These are phyloP conservation scores for Phytophthora macrochlamydospora DNA, from an alignment of 352 stramenopile genomes.

Conservation along the genomic window DNA sequence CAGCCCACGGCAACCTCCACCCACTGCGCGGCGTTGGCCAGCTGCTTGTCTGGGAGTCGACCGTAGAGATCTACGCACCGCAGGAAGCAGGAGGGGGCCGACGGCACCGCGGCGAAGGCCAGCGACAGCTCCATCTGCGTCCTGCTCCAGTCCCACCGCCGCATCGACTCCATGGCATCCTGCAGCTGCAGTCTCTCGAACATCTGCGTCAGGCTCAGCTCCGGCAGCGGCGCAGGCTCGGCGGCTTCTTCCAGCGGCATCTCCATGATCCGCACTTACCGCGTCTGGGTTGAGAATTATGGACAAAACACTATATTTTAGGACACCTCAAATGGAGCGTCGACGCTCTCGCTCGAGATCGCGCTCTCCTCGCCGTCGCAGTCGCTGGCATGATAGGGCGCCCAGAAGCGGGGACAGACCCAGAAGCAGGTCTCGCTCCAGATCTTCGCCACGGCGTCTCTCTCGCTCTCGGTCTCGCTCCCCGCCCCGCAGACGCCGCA, in stretches of 20 bases:
- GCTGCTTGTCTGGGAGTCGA: constrained; percentile 27
- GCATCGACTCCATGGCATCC: constrained; percentile 38
- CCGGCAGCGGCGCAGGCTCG: neutral
- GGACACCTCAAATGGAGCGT: constrained; percentile 13
- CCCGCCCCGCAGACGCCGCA: constrained; percentile 10
- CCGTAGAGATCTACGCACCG: constrained; percentile 39
- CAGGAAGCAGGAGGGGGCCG: constrained; percentile 46
- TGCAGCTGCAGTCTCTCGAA: constrained; percentile 33
- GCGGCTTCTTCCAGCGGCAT: neutral
- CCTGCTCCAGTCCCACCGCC: constrained; percentile 39
- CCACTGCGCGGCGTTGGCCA: constrained; percentile 23
- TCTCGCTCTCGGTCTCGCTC: constrained; percentile 1
- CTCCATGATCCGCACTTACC: neutral
- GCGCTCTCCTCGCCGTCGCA: constrained; percentile 29
- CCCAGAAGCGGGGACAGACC: neutral
- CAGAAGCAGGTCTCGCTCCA: constrained; percentile 18
- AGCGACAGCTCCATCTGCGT: constrained; percentile 35
- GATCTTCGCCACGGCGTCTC: constrained; percentile 12
- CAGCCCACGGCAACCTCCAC: constrained; percentile 26
- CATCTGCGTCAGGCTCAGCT: constrained; percentile 33
- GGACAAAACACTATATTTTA: constrained; percentile 19
- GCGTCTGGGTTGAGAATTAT: neutral
- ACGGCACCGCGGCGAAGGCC: constrained; percentile 35
- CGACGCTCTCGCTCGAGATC: constrained; percentile 26
- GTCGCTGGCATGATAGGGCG: constrained; percentile 21